These are phyloP conservation scores for Amaranthus cruentus DNA, from an alignment of 148 eudicot genomes.

Conservation along the genomic window DNA sequence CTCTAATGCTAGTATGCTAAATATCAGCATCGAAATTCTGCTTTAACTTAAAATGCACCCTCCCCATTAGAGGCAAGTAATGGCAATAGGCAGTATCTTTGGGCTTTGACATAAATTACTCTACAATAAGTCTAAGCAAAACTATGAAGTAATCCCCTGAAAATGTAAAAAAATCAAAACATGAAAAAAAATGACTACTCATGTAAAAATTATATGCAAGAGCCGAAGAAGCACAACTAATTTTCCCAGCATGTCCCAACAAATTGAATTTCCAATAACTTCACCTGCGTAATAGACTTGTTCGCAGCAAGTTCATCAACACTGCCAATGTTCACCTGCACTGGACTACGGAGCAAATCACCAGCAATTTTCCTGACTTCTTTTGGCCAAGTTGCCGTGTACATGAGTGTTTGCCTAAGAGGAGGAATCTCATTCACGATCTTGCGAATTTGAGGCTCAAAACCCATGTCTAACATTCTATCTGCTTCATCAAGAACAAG, in stretches of 20 bases:
- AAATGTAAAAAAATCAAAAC: not conserved
- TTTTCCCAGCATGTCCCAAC: not conserved
- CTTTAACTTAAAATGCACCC: too few relatives aligned
- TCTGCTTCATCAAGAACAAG: constrained; percentile 98
- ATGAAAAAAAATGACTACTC: not conserved
- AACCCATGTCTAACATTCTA: constrained; percentile 99
- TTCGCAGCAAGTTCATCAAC: constrained; percentile 94
- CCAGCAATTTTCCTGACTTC: constrained; percentile 86
- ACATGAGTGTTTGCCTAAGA: constrained; percentile 93
- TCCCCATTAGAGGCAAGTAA: too few relatives aligned
- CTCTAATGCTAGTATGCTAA: too few relatives aligned
- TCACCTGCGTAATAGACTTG: constrained; percentile 97
- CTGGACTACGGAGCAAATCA: constrained; percentile 84
- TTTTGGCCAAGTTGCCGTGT: constrained; percentile 99
- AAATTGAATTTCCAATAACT: not conserved
- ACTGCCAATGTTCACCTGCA: constrained; percentile 92
- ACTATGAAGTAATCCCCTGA: too few relatives aligned
- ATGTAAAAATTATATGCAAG: not conserved
- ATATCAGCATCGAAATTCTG: too few relatives aligned
- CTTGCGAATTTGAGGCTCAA: constrained; percentile 97
- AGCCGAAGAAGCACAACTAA: not conserved
- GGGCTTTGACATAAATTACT: too few relatives aligned
- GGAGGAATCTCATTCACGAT: constrained; percentile 97
- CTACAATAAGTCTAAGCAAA: too few relatives aligned
- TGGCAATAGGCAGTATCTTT: too few relatives aligned